Base-by-base conservation (phyloP, 1,139 yeast genomes). In the Yamadazyma friedrichii region DNA sequence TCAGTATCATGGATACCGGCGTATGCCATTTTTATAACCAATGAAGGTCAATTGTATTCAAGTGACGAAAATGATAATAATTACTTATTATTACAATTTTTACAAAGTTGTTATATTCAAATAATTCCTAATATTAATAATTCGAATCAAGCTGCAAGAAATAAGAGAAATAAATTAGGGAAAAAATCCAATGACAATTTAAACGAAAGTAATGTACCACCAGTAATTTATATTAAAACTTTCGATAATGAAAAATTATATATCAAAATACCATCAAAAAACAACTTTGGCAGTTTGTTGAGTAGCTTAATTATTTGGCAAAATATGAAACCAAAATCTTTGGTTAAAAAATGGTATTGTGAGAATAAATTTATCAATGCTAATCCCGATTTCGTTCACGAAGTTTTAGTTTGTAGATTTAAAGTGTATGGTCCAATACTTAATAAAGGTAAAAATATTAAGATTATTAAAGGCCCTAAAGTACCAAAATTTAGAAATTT, bases 381-480 rank as follows among this genome's bases (percentile, higher is more conserved):
- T 25, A 58, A 62, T 15, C 55, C 65, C n/a, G 51, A 53, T 36
- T 57, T 53, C 20, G 60, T 64, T 13, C 70, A 64, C 52, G 78
- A 58, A 54, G 59, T 83, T 16, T 62, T 82, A 41, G 85, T 82
- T 24, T 82, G 88, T 43, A 70, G 85, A 32, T 80, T 83, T 52
- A 80, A 78, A 55, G 71, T 83, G 1, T 83, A 64, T 57, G 88
- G 86, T 0, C 85, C 86, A 2, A 54, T 79, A 10, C 82, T 79
- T 2, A 46, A 75, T 9, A 68, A 69, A 51, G 54, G 62, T 36
- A 70, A 66, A 47, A 70, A 67, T 46, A 49, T 77, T 31, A 66
- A 71, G 35, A 52, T 70, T 10, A 68, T 68, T 12, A 53, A 56
- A 2, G 78, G 78, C 0, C 78, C 79, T 0, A 55, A 53, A 30